These are phyloP conservation scores for Ophiognomonia clavigignenti-juglandacearum DNA, from an alignment of 2,329 filamentous ascomycete species.

Conservation along the genomic window DNA sequence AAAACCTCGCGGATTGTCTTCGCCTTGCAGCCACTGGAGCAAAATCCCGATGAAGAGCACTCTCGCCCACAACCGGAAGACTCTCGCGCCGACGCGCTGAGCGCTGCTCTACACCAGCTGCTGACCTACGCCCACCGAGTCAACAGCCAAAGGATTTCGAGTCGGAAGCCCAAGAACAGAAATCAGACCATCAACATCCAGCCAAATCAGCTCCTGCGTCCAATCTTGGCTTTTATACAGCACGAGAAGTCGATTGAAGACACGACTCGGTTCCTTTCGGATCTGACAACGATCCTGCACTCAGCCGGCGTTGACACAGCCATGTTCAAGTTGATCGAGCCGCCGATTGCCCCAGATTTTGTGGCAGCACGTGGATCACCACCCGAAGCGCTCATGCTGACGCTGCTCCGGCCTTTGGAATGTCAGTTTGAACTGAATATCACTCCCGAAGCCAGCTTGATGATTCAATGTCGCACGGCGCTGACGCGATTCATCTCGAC, in stretches of 20 bases:
- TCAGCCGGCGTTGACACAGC: slow-evolving; percentile 39
- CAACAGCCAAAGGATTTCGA: slow-evolving; percentile 64
- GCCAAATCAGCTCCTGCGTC: slow-evolving; percentile 45
- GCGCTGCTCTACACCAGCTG: slow-evolving; percentile 67
- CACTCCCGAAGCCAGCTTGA: slow-evolving; percentile 36
- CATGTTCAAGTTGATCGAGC: slow-evolving; percentile 37
- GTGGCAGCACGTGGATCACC: slow-evolving; percentile 21
- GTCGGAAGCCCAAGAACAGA: slow-evolving; percentile 39
- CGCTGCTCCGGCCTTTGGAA: slow-evolving; percentile 36
- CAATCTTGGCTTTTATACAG: slow-evolving; percentile 44
- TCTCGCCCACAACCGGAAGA: slow-evolving; percentile 33
- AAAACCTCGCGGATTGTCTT: slow-evolving; percentile 56
- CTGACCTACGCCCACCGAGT: slow-evolving; percentile 75
- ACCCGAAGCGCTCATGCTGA: slow-evolving; percentile 41
- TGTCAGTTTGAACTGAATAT: slow-evolving; percentile 41
- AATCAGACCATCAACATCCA: slow-evolving; percentile 32
- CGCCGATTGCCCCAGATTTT: slow-evolving; percentile 24
- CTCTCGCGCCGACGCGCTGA: slow-evolving; percentile 58
- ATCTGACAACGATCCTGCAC: slow-evolving; percentile 39
- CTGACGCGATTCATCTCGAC: slow-evolving; percentile 39
- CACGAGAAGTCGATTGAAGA: slow-evolving; percentile 36
- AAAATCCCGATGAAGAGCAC: slow-evolving; percentile 29
- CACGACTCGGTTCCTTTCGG: slow-evolving; percentile 37
- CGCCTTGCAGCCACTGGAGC: slow-evolving; percentile 61
- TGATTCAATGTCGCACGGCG: slow-evolving; percentile 40